Evolutionary conservation across 2,329 filamentous ascomycete genomes (phyloP), one percentile per base, ranked within the genome.

Genomic region (Huntiella savannae): DNA sequence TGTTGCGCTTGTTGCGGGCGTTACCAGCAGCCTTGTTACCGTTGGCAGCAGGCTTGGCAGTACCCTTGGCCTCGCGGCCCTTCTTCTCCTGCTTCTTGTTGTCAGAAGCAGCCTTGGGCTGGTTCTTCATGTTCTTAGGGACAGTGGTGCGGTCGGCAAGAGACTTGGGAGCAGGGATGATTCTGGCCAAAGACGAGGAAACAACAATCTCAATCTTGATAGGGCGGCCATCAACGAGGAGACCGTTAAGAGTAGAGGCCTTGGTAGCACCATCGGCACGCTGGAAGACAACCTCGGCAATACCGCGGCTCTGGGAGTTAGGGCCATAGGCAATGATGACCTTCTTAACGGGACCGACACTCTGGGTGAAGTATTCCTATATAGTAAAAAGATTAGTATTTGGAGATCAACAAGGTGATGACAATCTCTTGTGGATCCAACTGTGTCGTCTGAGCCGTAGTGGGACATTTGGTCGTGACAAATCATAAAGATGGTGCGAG

Each of bases 161-260:
- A 12, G 77, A 70, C 70, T 81, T 75, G 3, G 75, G 68, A 39
- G 76, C 64, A 1, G 80, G 73, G 40, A 74, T 69, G 15, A 83
- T 71, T 52, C 75, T 70, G 33, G 82, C 76, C 40, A 79, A 77
- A 54, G 76, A 73, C 40, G 77, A 75, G 42, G 82, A 82, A 52
- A 94, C 75, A 47, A 98, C 76, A 52, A 98, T 79, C 63, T 96
- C 88, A 56, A 98, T 86, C 77, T 88, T 94, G 68, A 98, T 88
- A 19, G 86, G 82, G 54, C 78, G 77, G 58, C 79, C 79, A 63
- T 98, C 91, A 50, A 98, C 86, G 46, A 91, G 75, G 50, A 95
- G 75, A 52, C 86, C 86, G 57, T 98, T 92, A 55, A 93, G 70
- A 57, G 79, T 73, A 55, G 85, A 82, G 51, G 91, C 91, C 64